These are phyloP conservation scores for thale cress (Arabidopsis thaliana) DNA, from an alignment of 345 rosid species.

Conservation along the genomic window DNA sequence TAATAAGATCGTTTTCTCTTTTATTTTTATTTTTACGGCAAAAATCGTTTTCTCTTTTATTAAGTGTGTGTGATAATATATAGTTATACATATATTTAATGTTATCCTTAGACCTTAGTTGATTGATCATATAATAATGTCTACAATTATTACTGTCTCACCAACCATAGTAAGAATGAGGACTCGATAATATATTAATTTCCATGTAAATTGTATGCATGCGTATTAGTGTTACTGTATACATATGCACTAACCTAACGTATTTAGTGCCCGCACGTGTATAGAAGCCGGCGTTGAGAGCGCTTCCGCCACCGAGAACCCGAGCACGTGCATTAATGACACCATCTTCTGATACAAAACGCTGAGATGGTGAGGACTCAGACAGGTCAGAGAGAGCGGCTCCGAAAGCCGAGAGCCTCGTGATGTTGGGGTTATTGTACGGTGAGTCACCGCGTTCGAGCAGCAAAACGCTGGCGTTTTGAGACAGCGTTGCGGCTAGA, in stretches of 20 bases:
- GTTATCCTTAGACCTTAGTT: too few relatives aligned
- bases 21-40: too few relatives aligned
- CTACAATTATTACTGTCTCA: too few relatives aligned
- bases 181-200: too few relatives aligned
- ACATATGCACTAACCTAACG: conserved; percentile 46
- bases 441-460: conserved; percentile 83
- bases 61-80: too few relatives aligned
- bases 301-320: conserved; percentile 74
- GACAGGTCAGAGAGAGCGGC: conserved; percentile 61
- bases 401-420: conserved; percentile 52
- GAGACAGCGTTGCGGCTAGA: conserved; percentile 74
- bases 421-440: conserved; percentile 62
- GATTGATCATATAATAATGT: too few relatives aligned
- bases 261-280: conserved; percentile 54
- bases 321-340: conserved; percentile 72
- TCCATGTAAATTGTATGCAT: not conserved
- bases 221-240: not conserved
- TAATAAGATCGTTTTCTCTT: too few relatives aligned
- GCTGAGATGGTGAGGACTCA: conserved; percentile 62
- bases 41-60: too few relatives aligned
- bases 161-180: too few relatives aligned
- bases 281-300: conserved; percentile 75
- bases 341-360: conserved; percentile 74
- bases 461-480: conserved; percentile 60
- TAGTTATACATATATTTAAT: too few relatives aligned